phyloP scores from a whole-genome alignment of 208 protist species.

The Crithidia brevicula region DNA sequence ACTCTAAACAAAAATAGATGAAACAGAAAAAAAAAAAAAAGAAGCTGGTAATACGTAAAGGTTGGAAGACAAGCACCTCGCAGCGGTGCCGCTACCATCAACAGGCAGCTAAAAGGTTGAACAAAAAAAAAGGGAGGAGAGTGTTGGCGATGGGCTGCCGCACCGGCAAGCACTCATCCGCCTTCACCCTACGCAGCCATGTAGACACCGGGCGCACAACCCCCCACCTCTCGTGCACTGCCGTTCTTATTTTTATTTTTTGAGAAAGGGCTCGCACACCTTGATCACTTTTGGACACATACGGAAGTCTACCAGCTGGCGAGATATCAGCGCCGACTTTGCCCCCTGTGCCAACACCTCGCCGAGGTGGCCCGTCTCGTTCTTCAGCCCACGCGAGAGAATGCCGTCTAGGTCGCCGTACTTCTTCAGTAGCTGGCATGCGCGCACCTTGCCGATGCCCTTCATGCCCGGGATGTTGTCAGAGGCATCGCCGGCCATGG shows the following conservation, averaged over 20 bases:
- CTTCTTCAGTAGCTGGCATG: constrained; percentile 83
- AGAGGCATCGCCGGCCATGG: constrained; percentile 80
- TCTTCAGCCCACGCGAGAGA: constrained; percentile 67
- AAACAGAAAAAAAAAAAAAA: too few species aligned
- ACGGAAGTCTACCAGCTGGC: constrained; percentile 80
- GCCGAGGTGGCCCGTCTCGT: constrained; percentile 61
- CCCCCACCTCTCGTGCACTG: background rate
- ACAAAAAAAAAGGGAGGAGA: too few species aligned
- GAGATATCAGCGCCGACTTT: constrained; percentile 66
- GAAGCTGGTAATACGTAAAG: too few species aligned
- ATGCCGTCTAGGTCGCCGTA: constrained; percentile 88
- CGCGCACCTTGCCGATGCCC: constrained; percentile 85
- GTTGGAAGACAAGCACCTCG: too few species aligned
- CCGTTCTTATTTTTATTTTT: constrained; percentile 31
- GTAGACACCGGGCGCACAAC: background rate
- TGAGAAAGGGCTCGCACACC: constrained; percentile 76
- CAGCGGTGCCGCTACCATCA: too few species aligned
- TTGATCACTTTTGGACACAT: constrained; percentile 82
- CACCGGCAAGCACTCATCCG: too few species aligned
- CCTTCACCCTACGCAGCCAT: too few species aligned
- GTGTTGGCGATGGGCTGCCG: too few species aligned
- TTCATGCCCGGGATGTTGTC: constrained; percentile 90
- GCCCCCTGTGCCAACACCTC: constrained; percentile 58
- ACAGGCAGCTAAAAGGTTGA: too few species aligned
- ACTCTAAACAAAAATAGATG: too few species aligned